Evolutionary conservation across 2,329 filamentous ascomycete genomes (phyloP), one percentile per base, ranked within the genome.

Genomic region (Colletotrichum incanum): DNA sequence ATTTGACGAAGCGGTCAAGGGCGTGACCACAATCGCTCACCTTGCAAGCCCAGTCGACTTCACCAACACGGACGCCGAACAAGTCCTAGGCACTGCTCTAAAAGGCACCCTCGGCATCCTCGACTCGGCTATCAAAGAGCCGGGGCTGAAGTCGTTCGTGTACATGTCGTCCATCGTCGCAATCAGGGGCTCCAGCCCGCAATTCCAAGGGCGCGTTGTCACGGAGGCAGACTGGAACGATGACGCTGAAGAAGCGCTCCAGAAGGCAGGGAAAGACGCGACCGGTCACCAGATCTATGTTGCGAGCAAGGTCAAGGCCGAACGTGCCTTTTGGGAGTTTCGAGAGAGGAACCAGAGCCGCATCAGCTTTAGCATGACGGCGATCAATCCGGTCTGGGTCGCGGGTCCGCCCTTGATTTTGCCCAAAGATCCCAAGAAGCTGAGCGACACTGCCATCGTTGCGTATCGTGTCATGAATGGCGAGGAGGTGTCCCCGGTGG

Each of bases 11-110:
- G 82, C 79, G 1, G 78, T 84, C 23, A 76, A 78, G 47, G 82
- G 78, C 20, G 80, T 81, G 26, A 77, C 81, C 1, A 84, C 83
- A 5, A 80, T 88, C 60, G 79, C 83, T 20, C 86, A 88, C 71
- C 79, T 85, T 12, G 86, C 87, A 0, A 81, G 58, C 18, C 54
- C 82, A 20, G 79, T 84, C 23, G 71, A 85, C 1, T 79, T 77
- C 0, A 83, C 84, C 58, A 78, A 78, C 5, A 76, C 81, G 0
- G 78, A 87, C 20, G 84, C 86, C 1, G 78, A 85, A 16, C 74
- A 79, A 0, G 83, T 86, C 11, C 84, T 89, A 23, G 79, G 82
- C 0, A 78, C 79, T 0, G 83, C 80, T 0, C 76, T 85, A 7
- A 72, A 75, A 0, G 82, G 82, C 7, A 78, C 79, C 0, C 75